Base-by-base conservation (phyloP, 2,329 filamentous ascomycete genomes). In the Exophiala sp. region DNA sequence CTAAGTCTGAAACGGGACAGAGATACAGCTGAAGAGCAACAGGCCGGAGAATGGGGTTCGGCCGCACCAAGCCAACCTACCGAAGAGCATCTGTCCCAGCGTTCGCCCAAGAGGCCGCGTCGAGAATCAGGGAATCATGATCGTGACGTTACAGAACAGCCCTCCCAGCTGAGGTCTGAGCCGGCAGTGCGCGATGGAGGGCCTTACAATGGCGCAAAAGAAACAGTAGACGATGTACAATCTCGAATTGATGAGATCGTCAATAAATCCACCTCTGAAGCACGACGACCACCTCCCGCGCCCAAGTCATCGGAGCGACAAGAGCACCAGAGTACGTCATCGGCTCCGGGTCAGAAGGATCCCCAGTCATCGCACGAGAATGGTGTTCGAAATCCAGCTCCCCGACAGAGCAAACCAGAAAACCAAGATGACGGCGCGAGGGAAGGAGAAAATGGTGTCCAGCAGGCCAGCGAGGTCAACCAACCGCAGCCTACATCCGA, bases 1-100 rank as follows among this genome's bases (percentile, higher is more conserved):
- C 66, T 66, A 48, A 66, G 66, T 13, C 64, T 63, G 18, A 71
- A 71, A 55, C 67, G 69, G 40, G 70, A 68, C 6, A 63, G 68
- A 48, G 69, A 70, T 37, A 63, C 64, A 2, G 65, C 67, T 18
- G 60, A 62, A 23, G 53, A 58, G 11, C 30, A 41, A 23, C 40
- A 58, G 8, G 52, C 52, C 2, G 46, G 48, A 1, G 52, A 53
- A 22, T 55, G 52, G 49, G 58, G 57, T 3, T 48, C 51, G 14
- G 47, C 42, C 22, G 30, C 47, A n/a, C 50, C 50, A 19, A 41
- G 46, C 43, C 50, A 49, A 21, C 50, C 55, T 34, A 48, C 50
- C 13, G 48, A 56, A 6, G 44, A 55, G 23, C 35, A 44, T 39
- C 32, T 47, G 41, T 23, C 43, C 24, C 43, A 43, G 39, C 37